Conservation (phyloP, 805 yeast genomes). For the Yamadazyma sp. region DNA sequence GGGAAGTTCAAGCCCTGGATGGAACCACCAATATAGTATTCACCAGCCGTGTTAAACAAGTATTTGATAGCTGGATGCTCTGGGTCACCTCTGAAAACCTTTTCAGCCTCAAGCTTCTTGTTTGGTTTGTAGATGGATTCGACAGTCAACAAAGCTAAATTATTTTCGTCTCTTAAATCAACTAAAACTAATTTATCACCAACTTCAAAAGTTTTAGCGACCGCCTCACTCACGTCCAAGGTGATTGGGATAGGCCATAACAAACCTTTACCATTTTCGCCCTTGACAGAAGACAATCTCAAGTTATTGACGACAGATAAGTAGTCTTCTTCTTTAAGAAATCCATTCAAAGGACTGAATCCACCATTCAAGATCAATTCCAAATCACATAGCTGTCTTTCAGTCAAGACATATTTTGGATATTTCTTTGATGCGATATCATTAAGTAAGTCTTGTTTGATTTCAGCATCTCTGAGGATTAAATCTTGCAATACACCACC, state of each 20-base stretch:
- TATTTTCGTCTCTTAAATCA: slow-evolving; percentile 78
- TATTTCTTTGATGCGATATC: slow-evolving; percentile 52
- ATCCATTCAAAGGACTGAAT: slow-evolving; percentile 79
- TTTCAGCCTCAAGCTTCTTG: slow-evolving; percentile 74
- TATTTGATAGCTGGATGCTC: slow-evolving; percentile 92
- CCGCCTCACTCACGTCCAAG: slow-evolving; percentile 63
- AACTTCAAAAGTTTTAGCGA: slow-evolving; percentile 40
- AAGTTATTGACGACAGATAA: slow-evolving; percentile 64
- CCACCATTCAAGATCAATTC: slow-evolving; percentile 93
- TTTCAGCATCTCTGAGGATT: slow-evolving; percentile 73
- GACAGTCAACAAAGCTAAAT: slow-evolving; percentile 79
- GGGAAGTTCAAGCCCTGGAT: slow-evolving; percentile 83
- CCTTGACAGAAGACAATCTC: slow-evolving; percentile 56
- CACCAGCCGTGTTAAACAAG: slow-evolving; percentile 72
- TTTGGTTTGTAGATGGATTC: slow-evolving; percentile 80
- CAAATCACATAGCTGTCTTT: slow-evolving; percentile 89
- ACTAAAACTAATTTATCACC: slow-evolving; percentile 70
- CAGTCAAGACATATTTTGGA: slow-evolving; percentile 58
- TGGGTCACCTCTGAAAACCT: slow-evolving; percentile 94
- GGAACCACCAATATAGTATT: slow-evolving; percentile 83
- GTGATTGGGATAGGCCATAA: slow-evolving; percentile 94
- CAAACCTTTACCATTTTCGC: slow-evolving; percentile 50
- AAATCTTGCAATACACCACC: slow-evolving; percentile 89
- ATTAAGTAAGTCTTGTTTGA: slow-evolving; percentile 51
- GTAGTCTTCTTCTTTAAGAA: slow-evolving; percentile 66